These are phyloP conservation scores for Cornus kousa DNA, from an alignment of 148 eudicot genomes.

Conservation along the genomic window DNA sequence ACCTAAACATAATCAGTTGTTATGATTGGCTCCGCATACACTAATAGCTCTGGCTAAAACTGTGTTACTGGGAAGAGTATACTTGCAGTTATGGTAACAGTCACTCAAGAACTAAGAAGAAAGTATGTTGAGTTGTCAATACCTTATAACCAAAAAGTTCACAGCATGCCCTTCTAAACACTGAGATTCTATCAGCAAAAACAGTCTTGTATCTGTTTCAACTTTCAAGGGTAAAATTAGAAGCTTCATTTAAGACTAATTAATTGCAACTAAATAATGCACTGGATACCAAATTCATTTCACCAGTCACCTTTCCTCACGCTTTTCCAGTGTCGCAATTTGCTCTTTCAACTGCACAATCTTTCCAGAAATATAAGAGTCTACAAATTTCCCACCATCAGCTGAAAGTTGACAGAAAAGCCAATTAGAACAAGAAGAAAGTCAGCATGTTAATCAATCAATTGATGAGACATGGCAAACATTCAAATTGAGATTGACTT, in stretches of 20 bases:
- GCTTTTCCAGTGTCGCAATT: slow-evolving; percentile 97
- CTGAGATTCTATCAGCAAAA: slow-evolving; percentile 96
- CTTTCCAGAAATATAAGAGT: slow-evolving; percentile 86
- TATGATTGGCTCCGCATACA: neutral
- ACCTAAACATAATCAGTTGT: neutral
- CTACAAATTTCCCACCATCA: slow-evolving; percentile 82
- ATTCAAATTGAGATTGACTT: neutral
- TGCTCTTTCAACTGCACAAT: slow-evolving; percentile 92
- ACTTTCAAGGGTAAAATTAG: slow-evolving; percentile 25
- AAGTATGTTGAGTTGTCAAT: neutral
- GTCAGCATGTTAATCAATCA: neutral
- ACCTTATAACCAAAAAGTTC: slow-evolving; percentile 99
- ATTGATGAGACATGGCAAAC: neutral
- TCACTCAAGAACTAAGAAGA: neutral
- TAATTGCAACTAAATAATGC: neutral
- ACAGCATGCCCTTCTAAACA: slow-evolving; percentile 98
- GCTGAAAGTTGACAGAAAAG: slow-evolving; percentile 37
- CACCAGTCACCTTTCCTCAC: slow-evolving; percentile 78
- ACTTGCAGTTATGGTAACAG: neutral
- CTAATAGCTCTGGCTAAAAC: too few relatives aligned
- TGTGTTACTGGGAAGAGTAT: neutral
- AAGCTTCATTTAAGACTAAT: slow-evolving; percentile 3
- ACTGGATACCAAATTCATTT: neutral
- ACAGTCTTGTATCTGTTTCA: slow-evolving; percentile 89
- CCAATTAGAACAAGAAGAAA: slow-evolving; percentile 13